These are phyloP conservation scores for Clohesyomyces aquaticus DNA, from an alignment of 495 filamentous ascomycete genomes.

Conservation along the genomic window DNA sequence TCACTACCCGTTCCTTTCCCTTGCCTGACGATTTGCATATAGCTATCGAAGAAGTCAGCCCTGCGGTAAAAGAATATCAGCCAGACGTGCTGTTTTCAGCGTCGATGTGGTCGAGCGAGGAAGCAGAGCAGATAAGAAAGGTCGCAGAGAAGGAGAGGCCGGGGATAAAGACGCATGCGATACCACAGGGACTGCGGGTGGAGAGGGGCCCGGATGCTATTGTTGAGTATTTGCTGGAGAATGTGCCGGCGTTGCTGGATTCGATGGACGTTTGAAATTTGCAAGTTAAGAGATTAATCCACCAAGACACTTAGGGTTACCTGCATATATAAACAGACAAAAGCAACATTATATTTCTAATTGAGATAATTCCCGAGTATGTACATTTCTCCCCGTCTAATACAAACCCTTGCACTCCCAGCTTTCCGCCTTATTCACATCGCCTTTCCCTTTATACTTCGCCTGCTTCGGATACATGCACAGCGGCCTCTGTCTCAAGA, in stretches of 20 bases:
- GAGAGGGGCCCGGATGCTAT: conserved; percentile 67
- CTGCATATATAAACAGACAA: not conserved
- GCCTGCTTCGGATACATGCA: conserved; percentile 43
- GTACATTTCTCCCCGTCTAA: not conserved
- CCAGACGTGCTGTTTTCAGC: conserved; percentile 66
- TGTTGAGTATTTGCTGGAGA: conserved; percentile 65
- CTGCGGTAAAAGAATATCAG: conserved; percentile 54
- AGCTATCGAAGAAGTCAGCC: conserved; percentile 56
- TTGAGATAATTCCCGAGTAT: no score
- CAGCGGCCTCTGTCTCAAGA: conserved; percentile 43
- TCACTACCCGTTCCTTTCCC: not conserved
- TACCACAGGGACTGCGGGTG: conserved; percentile 67
- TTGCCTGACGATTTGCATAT: not conserved
- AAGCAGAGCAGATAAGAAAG: conserved; percentile 58
- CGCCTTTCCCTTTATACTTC: conserved; percentile 31
- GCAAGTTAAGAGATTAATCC: not conserved
- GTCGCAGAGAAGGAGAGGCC: conserved; percentile 59
- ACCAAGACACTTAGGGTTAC: not conserved
- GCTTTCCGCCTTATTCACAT: conserved; percentile 38
- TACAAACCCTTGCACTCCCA: conserved; percentile 36
- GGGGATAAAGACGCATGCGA: conserved; percentile 60
- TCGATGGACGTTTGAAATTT: not conserved
- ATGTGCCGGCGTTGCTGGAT: conserved; percentile 58
- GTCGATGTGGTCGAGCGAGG: conserved; percentile 68
- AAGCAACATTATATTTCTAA: no score